These are phyloP conservation scores for Adansonia grandidieri DNA, from an alignment of 441 rosid genomes.

Conservation along the genomic window DNA sequence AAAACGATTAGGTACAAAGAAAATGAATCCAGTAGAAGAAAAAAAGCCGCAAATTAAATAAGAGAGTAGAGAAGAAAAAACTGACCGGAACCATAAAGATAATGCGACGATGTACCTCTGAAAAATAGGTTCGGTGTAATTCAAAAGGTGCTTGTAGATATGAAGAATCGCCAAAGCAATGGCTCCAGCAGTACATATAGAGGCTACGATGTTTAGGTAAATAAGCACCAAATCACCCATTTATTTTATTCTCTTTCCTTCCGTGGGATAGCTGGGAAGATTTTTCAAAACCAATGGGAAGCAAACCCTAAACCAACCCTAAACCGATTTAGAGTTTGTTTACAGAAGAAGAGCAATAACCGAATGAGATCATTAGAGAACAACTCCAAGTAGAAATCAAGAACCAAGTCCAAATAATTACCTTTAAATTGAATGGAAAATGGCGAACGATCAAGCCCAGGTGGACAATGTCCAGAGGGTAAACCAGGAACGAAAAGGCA, in stretches of 20 bases:
- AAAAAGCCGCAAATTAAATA: not conserved
- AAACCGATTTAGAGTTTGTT: not conserved
- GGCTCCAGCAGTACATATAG: conserved; percentile 74
- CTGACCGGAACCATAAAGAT: conserved; percentile 95
- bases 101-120: conserved; percentile 92
- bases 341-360: not conserved
- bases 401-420: too few species aligned
- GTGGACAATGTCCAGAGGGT: too few species aligned
- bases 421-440: too few species aligned
- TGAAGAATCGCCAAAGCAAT: conserved; percentile 71
- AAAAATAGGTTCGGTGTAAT: conserved; percentile 93
- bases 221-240: conserved; percentile 68
- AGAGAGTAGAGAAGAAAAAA: conserved; percentile 18
- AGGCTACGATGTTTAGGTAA: conserved; percentile 61
- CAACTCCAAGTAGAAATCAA: too few species aligned
- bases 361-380: too few species aligned
- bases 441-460: too few species aligned
- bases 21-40: not conserved
- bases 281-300: not conserved
- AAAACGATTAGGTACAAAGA: not conserved
- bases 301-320: conserved; percentile 8
- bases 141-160: conserved; percentile 84
- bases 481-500: too few species aligned
- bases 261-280: not conserved
- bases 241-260: not conserved